A percentile compares a stretch with the other conserved stretches of the same genome.
Conservation (phyloP, 1,139 yeast species). For the Kazachstania sp. region DNA sequence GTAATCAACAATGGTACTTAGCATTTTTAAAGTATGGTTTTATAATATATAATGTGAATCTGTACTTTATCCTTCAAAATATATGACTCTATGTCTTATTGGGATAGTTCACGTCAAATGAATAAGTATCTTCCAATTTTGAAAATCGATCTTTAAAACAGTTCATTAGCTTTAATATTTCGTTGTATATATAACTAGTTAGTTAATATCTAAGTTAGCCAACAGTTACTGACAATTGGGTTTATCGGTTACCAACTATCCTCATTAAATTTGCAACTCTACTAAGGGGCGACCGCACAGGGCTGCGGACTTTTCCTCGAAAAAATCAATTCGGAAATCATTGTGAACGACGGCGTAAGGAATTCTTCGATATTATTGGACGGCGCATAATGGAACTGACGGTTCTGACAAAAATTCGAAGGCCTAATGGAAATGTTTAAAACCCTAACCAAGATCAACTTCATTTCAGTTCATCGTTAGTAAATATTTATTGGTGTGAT, state of each 20-base stretch:
- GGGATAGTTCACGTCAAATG: too few relatives aligned
- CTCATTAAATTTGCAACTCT: too few relatives aligned
- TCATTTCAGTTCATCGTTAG: too few relatives aligned
- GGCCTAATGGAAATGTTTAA: too few relatives aligned
- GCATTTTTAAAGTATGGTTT: slow-evolving; percentile 31
- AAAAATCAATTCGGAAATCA: background rate
- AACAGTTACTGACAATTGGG: background rate
- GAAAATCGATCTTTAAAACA: background rate
- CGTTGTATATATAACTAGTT: background rate
- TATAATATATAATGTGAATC: slow-evolving; percentile 4
- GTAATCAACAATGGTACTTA: slow-evolving; percentile 46
- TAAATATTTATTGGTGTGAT: background rate
- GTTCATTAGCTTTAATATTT: background rate
- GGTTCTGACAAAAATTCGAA: too few relatives aligned
- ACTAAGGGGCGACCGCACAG: background rate
- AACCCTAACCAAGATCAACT: too few relatives aligned
- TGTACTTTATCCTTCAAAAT: background rate
- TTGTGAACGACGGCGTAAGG: background rate
- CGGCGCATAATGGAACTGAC: too few relatives aligned
- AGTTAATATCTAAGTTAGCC: background rate
- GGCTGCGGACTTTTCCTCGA: slow-evolving; percentile 2
- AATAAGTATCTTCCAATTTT: too few relatives aligned
- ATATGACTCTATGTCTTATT: too few relatives aligned
- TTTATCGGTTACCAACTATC: slow-evolving; percentile 1
- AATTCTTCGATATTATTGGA: slow-evolving; percentile 3